Evolutionary conservation across 345 rosid species (phyloP), one percentile per base, ranked within the genome.

Genomic region (Salix arbutifolia): DNA sequence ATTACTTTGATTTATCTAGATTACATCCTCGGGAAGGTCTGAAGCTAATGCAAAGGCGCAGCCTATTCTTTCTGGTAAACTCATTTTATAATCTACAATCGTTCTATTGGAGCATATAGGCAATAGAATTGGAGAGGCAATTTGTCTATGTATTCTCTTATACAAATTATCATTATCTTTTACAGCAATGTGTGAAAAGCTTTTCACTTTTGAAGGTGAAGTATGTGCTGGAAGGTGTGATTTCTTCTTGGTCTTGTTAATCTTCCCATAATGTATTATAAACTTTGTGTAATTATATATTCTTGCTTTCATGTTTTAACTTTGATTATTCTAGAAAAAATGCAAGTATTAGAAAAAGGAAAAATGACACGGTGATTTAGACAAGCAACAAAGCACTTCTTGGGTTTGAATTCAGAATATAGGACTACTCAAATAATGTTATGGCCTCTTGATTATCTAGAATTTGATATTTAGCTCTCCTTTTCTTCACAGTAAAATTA

Each of bases 201-300:
- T 92, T 67, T 90, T 89, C 79, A 75, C 87, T 35, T 92, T 90
- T 74, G 91, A 90, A 56, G 94, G 94, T 77, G 93, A 92, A 88
- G 79, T 87, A 74, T 92, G 96, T 79, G 92, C 89, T 81, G 94
- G 89, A 84, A 86, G 98, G 98, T 94, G 84, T 75, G 82, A 21
- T 85, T 64, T 82, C 28, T 84, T 84, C 19, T 78, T 65, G 37
- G 48, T 70, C 44, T 64, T 46, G 16, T 4, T 17, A 5, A 37
- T 3, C 35, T 25, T 67, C 70, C 21, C 37, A 25, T 48, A 35
- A 37, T 53, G 4, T 46, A 50, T n/a, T 21, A 65, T 25, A 16
- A 42, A 48, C 6, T 11, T 17, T 11, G 9, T 76, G 38, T 44
- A 65, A 26, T 50, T 52, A 37, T 60, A 46, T 62, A 30, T 64